Base-by-base conservation (phyloP, 495 filamentous ascomycete genomes). In the Lindgomyces ingoldianus region DNA sequence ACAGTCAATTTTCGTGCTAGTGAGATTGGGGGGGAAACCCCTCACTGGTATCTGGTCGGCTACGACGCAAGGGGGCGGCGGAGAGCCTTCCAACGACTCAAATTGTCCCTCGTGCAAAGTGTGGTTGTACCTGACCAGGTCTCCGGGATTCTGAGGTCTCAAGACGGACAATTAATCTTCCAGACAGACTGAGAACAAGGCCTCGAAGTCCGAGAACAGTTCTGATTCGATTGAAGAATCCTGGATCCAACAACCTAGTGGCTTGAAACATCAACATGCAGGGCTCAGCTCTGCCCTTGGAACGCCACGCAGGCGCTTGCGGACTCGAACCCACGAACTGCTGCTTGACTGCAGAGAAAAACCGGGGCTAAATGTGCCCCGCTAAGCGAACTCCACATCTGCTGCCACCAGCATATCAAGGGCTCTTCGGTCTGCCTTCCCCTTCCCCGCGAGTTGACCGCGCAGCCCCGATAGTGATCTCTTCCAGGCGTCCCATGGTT, bases 321-420 rank as follows among this genome's bases (percentile, higher is more conserved):
- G 41, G 54, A 25, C 41, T 47, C 27, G 54, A 57, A 19, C 42
- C 29, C 10, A 21, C 19, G 26, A 47, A 33, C 26, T 21, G 10
- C 18, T 22, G 30, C 41, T 22, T 14, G 42, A 45, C 14, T 14
- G 22, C 12, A 22, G 18, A 2, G 21, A 56, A 4, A 4, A 2
- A 1, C 25, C 4, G 42, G 39, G 19, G 19, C 21, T 21, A 57
- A 47, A 6, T 2, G 29, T 6, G 18, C 18, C 29, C 54, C 42
- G 41, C 41, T 57, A 57, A 57, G 54, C 54, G 54, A 57, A 19
- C 54, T 29, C 6, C 12, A 25, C 11, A 39, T 39, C n/a, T 6
- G 14, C 33, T 14, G 6, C 6, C 33, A 14, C 33, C 33, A 39
- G 33, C 33, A 39, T 39, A 39, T 39, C 33, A 6, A 39, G 33